Evolutionary conservation across 495 filamentous ascomycete genomes (phyloP), one percentile per base, ranked within the genome.

Genomic region (Aspergillus sclerotiicarbonarius): DNA sequence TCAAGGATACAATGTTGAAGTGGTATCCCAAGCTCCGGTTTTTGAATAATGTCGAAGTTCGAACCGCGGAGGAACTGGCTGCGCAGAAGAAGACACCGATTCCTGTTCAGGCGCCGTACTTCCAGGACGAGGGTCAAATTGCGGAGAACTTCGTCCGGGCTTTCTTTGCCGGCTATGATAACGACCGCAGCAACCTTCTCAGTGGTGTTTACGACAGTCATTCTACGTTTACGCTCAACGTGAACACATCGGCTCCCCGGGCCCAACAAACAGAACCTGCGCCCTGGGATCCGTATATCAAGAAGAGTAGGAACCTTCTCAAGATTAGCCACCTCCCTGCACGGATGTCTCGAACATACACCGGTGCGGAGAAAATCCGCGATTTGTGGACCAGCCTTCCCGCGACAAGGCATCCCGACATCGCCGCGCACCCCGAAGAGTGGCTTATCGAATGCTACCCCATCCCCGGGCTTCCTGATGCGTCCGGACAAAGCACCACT

Each of bases 401-500:
- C 1, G 67, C 74, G 25, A 94, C 92, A 25, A 82, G 81, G 25
- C 93, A 98, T 67, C 85, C 91, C 3, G 81, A 87, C 60, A 75
- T 89, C 32, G 66, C 77, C 16, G 67, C 81, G 3, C 79, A 90
- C 31, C 69, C 84, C 1, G 72, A 82, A 33, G 82, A 90, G 56
- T 96, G 89, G 81, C 78, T 89, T 31, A 82, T 96, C 54, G 92
- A 97, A 67, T 92, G 91, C 63, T 86, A 91, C 60, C 83, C 86
- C 8, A 76, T 92, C 5, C 85, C 87, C 4, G 83, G 86, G 31
- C 80, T 94, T 12, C 80, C 83, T 0, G 90, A 96, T 61, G 84
- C 84, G 3, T 75, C 80, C n/a, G 85, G 87, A 9, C 82, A 87
- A 52, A 85, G 78, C 53, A 65, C 75, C 6, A 71, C 71, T 15